Evolutionary conservation across 352 stramenopile species (phyloP).

Genomic region (Phytophthora pinifolia): DNA sequence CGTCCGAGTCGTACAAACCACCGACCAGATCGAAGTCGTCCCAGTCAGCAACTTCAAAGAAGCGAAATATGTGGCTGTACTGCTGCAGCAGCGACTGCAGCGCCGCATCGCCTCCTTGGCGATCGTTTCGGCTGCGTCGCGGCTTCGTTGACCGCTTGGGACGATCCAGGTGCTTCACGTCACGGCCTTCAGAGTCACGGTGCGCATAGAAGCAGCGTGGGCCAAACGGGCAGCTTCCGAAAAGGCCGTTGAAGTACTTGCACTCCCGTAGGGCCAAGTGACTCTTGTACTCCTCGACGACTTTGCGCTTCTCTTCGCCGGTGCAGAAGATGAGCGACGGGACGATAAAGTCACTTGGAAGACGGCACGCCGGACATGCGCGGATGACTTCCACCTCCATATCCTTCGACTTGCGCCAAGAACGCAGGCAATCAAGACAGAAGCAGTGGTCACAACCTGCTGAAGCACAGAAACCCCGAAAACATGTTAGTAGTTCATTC

Average conservation of each 20-base stretch:
- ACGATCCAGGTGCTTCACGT: constrained; percentile 71
- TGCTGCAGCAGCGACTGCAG: constrained; percentile 53
- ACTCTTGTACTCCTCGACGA: constrained; percentile 72
- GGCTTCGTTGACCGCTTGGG: constrained; percentile 39
- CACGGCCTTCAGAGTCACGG: constrained; percentile 47
- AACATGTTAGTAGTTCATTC: neutral
- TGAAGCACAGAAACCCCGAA: neutral
- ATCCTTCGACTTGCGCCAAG: constrained; percentile 74
- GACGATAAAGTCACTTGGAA: constrained; percentile 79
- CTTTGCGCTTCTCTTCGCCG: constrained; percentile 52
- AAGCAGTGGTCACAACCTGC: constrained; percentile 75
- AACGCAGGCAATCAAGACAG: constrained; percentile 71
- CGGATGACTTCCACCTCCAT: constrained; percentile 72
- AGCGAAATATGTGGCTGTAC: constrained; percentile 67
- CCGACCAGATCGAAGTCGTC: constrained; percentile 41
- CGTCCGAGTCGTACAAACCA: constrained; percentile 26
- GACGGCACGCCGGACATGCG: constrained; percentile 61
- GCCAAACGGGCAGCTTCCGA: constrained; percentile 74
- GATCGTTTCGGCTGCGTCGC: constrained; percentile 17
- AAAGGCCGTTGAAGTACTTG: constrained; percentile 76
- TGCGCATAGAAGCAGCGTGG: constrained; percentile 80
- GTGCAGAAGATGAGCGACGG: constrained; percentile 76
- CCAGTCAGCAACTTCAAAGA: constrained; percentile 65
- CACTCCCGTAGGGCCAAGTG: constrained; percentile 74
- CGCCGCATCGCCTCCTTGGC: constrained; percentile 26